Conservation (phyloP, 2,329 filamentous ascomycete species). For the Cladophialophora psammophila region DNA sequence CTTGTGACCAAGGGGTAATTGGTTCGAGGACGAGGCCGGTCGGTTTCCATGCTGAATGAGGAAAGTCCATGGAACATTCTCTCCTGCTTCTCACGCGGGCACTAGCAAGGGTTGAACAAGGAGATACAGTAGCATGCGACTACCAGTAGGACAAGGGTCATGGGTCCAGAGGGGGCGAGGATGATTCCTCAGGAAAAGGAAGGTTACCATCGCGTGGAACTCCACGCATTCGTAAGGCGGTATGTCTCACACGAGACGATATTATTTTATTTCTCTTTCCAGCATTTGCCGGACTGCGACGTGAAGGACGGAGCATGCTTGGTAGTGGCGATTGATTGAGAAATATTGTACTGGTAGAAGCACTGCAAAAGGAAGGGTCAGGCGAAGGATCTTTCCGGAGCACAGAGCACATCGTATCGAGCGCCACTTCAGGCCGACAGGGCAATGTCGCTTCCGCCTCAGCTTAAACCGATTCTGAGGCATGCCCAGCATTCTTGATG, state of each 20-base stretch:
- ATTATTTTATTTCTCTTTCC: background rate
- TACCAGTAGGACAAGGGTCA: slow-evolving; percentile 7
- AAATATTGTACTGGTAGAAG: background rate
- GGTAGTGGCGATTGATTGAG: background rate
- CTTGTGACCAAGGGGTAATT: background rate
- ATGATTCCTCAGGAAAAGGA: background rate
- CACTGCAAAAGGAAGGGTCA: background rate
- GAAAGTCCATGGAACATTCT: slow-evolving; percentile 22
- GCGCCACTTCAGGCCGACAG: background rate
- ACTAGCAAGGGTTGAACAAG: slow-evolving; percentile 1
- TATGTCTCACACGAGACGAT: background rate
- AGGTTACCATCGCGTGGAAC: slow-evolving; percentile 1
- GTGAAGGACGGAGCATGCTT: background rate
- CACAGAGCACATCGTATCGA: background rate
- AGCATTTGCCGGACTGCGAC: background rate
- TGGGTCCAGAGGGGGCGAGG: background rate
- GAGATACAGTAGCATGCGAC: slow-evolving; percentile 7
- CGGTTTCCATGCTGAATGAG: slow-evolving; percentile 2
- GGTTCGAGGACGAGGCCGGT: background rate
- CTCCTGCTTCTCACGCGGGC: slow-evolving; percentile 14
- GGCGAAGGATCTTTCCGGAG: background rate
- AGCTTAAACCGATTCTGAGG: background rate
- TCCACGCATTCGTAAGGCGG: background rate
- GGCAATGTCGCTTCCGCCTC: background rate
- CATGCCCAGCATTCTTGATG: background rate